Evolutionary conservation across 352 stramenopile species (phyloP).

Genomic region (Aphanomyces euteiches): DNA sequence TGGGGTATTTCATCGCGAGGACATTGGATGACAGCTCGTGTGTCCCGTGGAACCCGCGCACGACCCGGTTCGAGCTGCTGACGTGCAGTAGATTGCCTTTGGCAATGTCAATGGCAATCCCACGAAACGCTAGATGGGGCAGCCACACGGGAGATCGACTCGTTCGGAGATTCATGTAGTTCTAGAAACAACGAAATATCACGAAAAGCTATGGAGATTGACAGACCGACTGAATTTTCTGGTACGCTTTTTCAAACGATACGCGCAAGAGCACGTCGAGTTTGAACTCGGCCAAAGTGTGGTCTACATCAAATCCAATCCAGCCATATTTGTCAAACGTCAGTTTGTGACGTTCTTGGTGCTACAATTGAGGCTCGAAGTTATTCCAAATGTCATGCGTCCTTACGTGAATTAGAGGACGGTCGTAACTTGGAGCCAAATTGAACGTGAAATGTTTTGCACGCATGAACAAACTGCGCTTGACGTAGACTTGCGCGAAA

Average conservation of each 20-base stretch:
- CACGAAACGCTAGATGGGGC: constrained; percentile 44
- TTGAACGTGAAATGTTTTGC: constrained; percentile 39
- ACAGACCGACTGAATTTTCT: constrained; percentile 40
- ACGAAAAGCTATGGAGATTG: background rate
- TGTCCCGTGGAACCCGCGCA: constrained; percentile 47
- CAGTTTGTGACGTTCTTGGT: background rate
- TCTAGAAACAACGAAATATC: constrained; percentile 8
- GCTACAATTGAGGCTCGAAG: background rate
- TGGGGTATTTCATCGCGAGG: constrained; percentile 37
- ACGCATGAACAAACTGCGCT: constrained; percentile 38
- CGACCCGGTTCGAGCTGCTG: constrained; percentile 42
- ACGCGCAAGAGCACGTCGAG: constrained; percentile 42
- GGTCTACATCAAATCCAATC: constrained; percentile 58
- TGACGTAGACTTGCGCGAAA: constrained; percentile 41
- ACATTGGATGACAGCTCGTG: constrained; percentile 46
- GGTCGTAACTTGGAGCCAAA: background rate
- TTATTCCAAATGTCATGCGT: background rate
- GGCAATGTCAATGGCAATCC: constrained; percentile 43
- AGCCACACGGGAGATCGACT: constrained; percentile 36
- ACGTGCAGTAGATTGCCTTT: constrained; percentile 51
- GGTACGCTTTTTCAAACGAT: constrained; percentile 43
- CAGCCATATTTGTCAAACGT: constrained; percentile 42
- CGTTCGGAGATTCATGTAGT: constrained; percentile 41
- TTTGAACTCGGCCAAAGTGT: constrained; percentile 51
- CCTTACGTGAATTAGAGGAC: background rate